These are phyloP conservation scores for Penicillium psychrofluorescens DNA, from an alignment of 495 filamentous ascomycete genomes.

Conservation along the genomic window DNA sequence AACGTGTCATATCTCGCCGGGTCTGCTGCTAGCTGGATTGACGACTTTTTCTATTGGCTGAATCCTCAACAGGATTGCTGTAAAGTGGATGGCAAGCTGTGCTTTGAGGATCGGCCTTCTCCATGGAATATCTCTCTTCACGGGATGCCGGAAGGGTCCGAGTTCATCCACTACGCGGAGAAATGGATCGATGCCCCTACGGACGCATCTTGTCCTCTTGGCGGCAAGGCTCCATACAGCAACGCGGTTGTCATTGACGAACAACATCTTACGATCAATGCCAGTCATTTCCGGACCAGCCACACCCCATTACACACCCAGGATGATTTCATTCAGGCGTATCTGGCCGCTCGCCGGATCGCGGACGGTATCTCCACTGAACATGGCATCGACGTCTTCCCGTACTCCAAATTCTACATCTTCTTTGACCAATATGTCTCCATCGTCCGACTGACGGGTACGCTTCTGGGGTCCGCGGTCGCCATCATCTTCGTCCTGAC, in stretches of 20 bases:
- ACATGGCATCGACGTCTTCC: constrained; percentile 75
- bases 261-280: constrained; percentile 53
- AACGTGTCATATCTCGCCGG: constrained; percentile 88
- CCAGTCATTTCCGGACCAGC: constrained; percentile 85
- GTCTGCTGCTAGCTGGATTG: constrained; percentile 91
- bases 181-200: constrained; percentile 80
- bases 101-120: constrained; percentile 68
- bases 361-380: constrained; percentile 59
- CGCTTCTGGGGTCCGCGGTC: constrained; percentile 74
- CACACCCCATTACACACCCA: constrained; percentile 83
- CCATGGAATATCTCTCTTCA: constrained; percentile 79
- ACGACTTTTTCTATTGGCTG: constrained; percentile 94
- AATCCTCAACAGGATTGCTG: constrained; percentile 87
- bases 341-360: constrained; percentile 85
- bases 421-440: constrained; percentile 96
- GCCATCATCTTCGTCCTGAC: constrained; percentile 76
- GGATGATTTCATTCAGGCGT: constrained; percentile 87
- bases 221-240: constrained; percentile 80
- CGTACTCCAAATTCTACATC: constrained; percentile 94
- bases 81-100: constrained; percentile 54
- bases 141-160: constrained; percentile 87
- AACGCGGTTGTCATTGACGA: constrained; percentile 75
- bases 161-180: constrained; percentile 78
- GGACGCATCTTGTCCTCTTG: constrained; percentile 74
- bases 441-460: constrained; percentile 70